Evolutionary conservation across 2,329 filamentous ascomycete species (phyloP).

Genomic region (Verticillium nonalfalfae): DNA sequence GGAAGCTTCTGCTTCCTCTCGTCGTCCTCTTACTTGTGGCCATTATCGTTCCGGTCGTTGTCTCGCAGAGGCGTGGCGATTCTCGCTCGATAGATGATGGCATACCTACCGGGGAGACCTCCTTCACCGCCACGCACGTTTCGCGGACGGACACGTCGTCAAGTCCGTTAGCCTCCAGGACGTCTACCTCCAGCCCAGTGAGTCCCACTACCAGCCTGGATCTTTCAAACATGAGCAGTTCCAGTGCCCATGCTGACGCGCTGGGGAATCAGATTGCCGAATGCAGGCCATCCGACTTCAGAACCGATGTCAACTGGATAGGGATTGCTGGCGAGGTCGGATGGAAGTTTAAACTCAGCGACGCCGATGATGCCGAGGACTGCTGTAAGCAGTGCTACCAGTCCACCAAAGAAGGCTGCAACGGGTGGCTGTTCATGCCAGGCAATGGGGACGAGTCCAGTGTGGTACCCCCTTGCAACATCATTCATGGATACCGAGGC

Average conservation of each 20-base stretch:
- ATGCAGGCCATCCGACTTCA: conserved; percentile 5
- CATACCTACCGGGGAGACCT: neutral
- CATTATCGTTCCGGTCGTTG: conserved; percentile 25
- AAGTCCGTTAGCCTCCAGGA: neutral
- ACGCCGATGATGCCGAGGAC: conserved; percentile 5
- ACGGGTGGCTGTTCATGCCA: conserved; percentile 11
- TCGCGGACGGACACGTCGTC: neutral
- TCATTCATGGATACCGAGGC: conserved; percentile 9
- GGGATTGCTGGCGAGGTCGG: conserved; percentile 4
- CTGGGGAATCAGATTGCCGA: neutral
- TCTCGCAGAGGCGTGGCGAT: conserved; percentile 18
- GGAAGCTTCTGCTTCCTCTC: neutral
- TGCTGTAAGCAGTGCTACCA: conserved; percentile 11
- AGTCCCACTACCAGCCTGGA: neutral
- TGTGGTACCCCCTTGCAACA: conserved; percentile 7
- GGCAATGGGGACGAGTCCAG: neutral
- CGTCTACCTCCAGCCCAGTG: neutral
- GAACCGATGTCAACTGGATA: conserved; percentile 9
- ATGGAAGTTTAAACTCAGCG: conserved; percentile 8
- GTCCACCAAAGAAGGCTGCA: conserved; percentile 8
- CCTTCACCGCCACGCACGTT: neutral
- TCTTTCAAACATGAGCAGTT: neutral
- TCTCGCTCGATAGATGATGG: neutral
- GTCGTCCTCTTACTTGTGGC: conserved; percentile 25
- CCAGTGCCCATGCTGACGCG: neutral